Base-by-base conservation (phyloP, 805 yeast genomes). In the Myxozyma vanderwaltii region DNA sequence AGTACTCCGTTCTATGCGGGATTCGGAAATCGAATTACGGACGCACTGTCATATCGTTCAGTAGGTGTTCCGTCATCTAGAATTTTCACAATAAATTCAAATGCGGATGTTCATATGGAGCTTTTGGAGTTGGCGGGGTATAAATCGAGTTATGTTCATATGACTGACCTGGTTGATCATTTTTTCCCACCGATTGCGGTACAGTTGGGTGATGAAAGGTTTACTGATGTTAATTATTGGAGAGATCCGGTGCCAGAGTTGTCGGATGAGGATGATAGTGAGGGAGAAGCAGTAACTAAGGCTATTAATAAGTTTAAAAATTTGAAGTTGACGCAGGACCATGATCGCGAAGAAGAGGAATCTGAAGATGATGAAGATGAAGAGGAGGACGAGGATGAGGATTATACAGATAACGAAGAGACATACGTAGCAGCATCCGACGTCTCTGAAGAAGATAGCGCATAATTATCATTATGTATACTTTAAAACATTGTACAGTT, bases 71-170 rank as follows among this genome's bases (percentile, higher is more conserved):
- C 99, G 1, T 85, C 95, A 19, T 92, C 97, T 40, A 79, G 96
- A 63, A 91, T 94, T 41, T 94, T 94, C 71, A 94, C 99, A 6
- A 94, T 94, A 68, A 92, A 94, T 69, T 91, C 98, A 1, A 90
- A 89, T 63, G 97, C 97, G 1, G 98, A 94, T 65, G 99, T 94
- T 43, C 96, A 90, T 76, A 88, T 94, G 96, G 99, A 94, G 74
- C 79, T 94, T 64, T 77, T 94, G 55, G 98, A 94, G 71, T 78
- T 94, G 69, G 95, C 97, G 0, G 99, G 99, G 1, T 89, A 88
- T 72, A 88, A 82, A 70, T 86, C 94, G 53, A 85, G 96, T 0
- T 94, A 94, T 71, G 83, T 94, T 51, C 86, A 85, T 64, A 92
- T 94, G 69, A 89, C 94, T 46, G 98, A 94, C 72, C 79, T 94